Base-by-base conservation (phyloP, 2,329 filamentous ascomycete genomes). In the Venturia asperata region DNA sequence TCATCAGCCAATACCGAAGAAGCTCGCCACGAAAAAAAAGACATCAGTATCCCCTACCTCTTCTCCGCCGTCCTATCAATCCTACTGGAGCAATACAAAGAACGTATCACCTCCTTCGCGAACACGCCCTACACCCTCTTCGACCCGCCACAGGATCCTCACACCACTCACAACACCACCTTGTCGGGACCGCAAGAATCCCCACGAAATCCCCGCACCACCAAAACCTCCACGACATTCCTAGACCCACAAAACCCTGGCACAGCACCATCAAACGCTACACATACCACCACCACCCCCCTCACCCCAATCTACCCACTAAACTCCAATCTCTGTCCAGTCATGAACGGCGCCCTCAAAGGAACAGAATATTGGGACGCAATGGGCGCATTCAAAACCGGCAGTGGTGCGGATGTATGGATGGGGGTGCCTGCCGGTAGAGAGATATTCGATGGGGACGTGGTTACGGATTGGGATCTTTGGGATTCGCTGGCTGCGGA, bases 21-120 rank as follows among this genome's bases (percentile, higher is more conserved):
- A 10, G 13, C 2, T 5, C 27, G 21, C 30, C 27, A 61, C 30
- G n/a, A 42, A 11, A 61, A 61, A 13, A 3, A 15, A 24, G 17
- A 30, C n/a, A 13, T 24, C 3, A 61, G 17, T 21, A 45, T 45
- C 15, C 58, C 58, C 24, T 21, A 13, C n/a, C 58, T 61, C 10
- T 61, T 61, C 58, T 42, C 37, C 34, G 58, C 58, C 58, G 34
- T 61, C 30, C 49, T 56, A 0, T 19, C 49, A 17, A 56, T 56
- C 11, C 5, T 56, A 4, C 10, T 56, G 15, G 24, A 56, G 4
- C 49, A 56, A 17, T 56, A 56, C 24, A 56, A 30, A 19, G 27
- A 56, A 56, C 49, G 49, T 4, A 17, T 24, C 9, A 11, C 5
- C n/a, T 11, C 45, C 7, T 49, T 13, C 24, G 45, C 21, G 5